Base-by-base conservation (phyloP, 352 stramenopile species). In the Blastocystis sp. region DNA sequence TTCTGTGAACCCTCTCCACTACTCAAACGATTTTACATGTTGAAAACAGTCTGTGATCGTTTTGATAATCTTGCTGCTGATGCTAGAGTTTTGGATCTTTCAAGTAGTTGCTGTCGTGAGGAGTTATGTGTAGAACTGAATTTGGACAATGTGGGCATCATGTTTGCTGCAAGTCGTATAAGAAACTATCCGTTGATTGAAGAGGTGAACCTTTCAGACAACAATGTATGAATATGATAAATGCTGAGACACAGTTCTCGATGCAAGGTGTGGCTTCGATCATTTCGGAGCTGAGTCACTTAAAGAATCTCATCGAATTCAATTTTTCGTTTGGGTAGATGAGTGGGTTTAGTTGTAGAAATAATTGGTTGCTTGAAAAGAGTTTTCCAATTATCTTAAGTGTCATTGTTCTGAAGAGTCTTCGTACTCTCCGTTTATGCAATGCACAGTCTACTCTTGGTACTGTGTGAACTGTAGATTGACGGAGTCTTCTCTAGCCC, bases 331-430 rank as follows among this genome's bases (percentile, higher is more conserved):
- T 66, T 4, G 16, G 3, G 0, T 39, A 34, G 0, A 8, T 43
- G 7, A 45, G 9, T 43, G 20, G 8, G n/a, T 64, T 81, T 1
- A 81, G 24, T 8, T n/a, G 18, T 81, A 81, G 70, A 7, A 62
- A 81, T 41, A 81, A 81, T 39, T 63, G 70, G 50, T 63, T 81
- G n/a, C 26, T 81, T 24, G 41, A 81, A 30, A 41, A 81, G 47
- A 45, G 18, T 41, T 34, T 64, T 65, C 50, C 37, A 37, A n/a
- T 65, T n/a, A 45, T 81, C 65, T 41, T 16, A n/a, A 26, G 9
- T 65, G n/a, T 43, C 34, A 30, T 65, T 30, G n/a, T 63, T 47
- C n/a, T 26, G n/a, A 39, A 54, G 41, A 65, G n/a, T 54, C 53
- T 85, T 18, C 34, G 34, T 7, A 55, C 30, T 13, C 30, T 85